Base-by-base conservation (phyloP, 202 grass and related monocot genomes). In the Setaria italica region DNA sequence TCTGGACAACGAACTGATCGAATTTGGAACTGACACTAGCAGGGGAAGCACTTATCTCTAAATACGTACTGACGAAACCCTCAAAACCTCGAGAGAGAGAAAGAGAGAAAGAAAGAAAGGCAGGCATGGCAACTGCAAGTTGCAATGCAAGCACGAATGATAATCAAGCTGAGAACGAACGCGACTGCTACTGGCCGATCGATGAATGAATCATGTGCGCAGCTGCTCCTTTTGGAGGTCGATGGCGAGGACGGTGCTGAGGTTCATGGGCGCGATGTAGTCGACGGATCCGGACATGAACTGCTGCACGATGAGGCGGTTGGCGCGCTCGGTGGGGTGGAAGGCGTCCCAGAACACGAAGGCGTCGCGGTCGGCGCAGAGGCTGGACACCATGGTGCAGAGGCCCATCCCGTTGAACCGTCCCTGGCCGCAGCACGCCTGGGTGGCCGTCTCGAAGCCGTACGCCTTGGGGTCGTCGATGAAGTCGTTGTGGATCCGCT, bases 261-360 rank as follows among this genome's bases (percentile, higher is more conserved):
- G 89, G 86, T 99, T 99, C 90, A 99, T 91, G 15, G 96, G 96
- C 48, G 88, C 47, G 79, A 99, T 89, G 88, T 86, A 88, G 32
- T 96, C 93, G 3, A 13, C 9, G 1, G 56, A 71, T 0, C 93
- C 96, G 0, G 84, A 49, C 84, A 96, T 87, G 88, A 89, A 94
- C 67, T 99, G 91, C 79, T 72, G 25, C 0, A 92, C 91, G 68
- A 99, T 94, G 78, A 96, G 85, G 21, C 88, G 82, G 90, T 99
- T 99, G 3, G 93, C 96, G 46, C 82, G 76, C 93, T 99, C 96
- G 1, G 96, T 92, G 12, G 96, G 96, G 80, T 99, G 96, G 87
- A 87, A 99, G 0, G 91, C 90, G 76, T 99, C 96, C 96, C 96
- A 99, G 90, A 99, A 99, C 1, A 92, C 93, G 51, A 81, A 91